Conservation (phyloP, 2,329 filamentous ascomycete species). For the Hymenoscyphus fraxineus region DNA sequence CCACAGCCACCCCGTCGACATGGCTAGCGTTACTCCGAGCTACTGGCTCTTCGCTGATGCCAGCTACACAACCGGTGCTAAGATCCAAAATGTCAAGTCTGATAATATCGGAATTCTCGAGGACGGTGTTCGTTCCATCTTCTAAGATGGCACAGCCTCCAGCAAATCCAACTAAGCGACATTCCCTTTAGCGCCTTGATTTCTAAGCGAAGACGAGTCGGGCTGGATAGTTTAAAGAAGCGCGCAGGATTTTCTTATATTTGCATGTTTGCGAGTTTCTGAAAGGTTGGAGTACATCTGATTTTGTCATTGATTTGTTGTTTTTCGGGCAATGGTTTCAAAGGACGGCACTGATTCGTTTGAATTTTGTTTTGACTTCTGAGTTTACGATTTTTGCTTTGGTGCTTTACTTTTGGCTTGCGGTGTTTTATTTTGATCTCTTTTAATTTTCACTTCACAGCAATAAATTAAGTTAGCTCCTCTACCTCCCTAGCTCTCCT, state of each 20-base stretch:
- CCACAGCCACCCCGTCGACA: slow-evolving; percentile 2
- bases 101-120: neutral
- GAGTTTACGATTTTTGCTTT: no score
- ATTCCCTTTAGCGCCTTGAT: neutral
- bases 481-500: neutral
- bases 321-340: neutral
- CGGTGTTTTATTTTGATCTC: neutral
- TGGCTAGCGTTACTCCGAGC: neutral
- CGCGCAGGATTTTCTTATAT: neutral
- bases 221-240: neutral
- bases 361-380: neutral
- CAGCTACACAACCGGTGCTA: neutral
- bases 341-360: neutral
- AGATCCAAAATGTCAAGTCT: neutral
- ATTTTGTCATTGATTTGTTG: neutral
- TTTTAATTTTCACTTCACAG: neutral
- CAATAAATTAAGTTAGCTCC: neutral
- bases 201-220: neutral
- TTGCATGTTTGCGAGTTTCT: neutral
- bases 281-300: neutral
- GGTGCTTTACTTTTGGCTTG: neutral
- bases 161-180: neutral
- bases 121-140: slow-evolving; percentile 3
- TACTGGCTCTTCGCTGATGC: slow-evolving; percentile 5
- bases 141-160: neutral